A percentile compares a stretch with the other conserved stretches of the same genome.
Evolutionary conservation across 2,329 filamentous ascomycete genomes (phyloP).

Genomic region (Fusarium transvaalense): DNA sequence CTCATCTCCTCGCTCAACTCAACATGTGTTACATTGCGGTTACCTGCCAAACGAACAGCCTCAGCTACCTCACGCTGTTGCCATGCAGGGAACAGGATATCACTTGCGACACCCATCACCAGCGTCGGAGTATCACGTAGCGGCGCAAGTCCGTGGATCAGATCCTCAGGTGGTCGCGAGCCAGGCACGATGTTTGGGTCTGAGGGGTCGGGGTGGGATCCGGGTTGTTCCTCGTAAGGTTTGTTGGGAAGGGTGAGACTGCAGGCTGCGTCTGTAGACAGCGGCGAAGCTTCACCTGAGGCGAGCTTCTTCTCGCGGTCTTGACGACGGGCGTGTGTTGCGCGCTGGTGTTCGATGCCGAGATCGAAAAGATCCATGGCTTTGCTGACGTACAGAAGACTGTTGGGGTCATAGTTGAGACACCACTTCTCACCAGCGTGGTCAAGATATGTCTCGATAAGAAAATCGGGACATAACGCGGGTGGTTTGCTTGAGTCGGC

Average conservation of each 20-base stretch:
- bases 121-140: slow-evolving; percentile 84
- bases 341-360: slow-evolving; percentile 76
- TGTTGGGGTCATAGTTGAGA: slow-evolving; percentile 95
- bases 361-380: slow-evolving; percentile 99
- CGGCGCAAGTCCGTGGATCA: slow-evolving; percentile 79
- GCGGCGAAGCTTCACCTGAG: slow-evolving; percentile 64
- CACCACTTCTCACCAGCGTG: slow-evolving; percentile 99
- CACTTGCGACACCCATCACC: slow-evolving; percentile 93
- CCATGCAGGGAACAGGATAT: slow-evolving; percentile 98
- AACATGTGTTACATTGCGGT: slow-evolving; percentile 84
- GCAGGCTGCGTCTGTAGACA: slow-evolving; percentile 62
- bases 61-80: slow-evolving; percentile 95
- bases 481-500: slow-evolving; percentile 89
- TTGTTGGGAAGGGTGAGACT: slow-evolving; percentile 83
- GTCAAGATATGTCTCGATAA: slow-evolving; percentile 98
- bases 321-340: slow-evolving; percentile 71
- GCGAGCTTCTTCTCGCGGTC: slow-evolving; percentile 71
- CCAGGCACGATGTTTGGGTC: slow-evolving; percentile 46
- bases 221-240: slow-evolving; percentile 87
- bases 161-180: slow-evolving; percentile 77
- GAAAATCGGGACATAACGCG: slow-evolving; percentile 94
- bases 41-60: slow-evolving; percentile 81
- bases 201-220: slow-evolving; percentile 55
- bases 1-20: slow-evolving; percentile 96
- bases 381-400: slow-evolving; percentile 94